Base-by-base conservation (phyloP, 1,139 yeast species). In the Suhomyces wounanorum region DNA sequence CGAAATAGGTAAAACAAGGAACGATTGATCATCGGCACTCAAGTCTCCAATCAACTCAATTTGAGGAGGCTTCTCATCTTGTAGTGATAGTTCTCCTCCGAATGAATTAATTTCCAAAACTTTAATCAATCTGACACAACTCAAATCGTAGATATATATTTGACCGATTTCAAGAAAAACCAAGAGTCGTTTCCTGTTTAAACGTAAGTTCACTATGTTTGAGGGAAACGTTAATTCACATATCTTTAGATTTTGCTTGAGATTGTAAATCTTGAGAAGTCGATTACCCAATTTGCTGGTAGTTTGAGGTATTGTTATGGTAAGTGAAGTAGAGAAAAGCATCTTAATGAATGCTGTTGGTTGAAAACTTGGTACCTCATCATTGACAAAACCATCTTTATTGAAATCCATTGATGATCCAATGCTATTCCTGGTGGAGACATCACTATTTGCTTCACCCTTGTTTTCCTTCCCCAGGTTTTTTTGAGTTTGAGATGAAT, bases 181-280 rank as follows among this genome's bases (percentile, higher is more conserved):
- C 44, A 86, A 75, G 54, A 87, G 67, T 46, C 92, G 65, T 58
- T 84, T 84, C 42, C 91, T 70, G 64, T 87, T 87, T 71, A 87
- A 76, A 55, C 81, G 80, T 17, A 87, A 80, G 43, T 84, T 81
- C 35, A 84, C 65, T 8, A 87, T 81, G 14, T 78, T 73, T 9
- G 83, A 78, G 1, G 89, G 87, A 60, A 87, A 87, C 1, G 86
- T 79, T 57, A 87, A 67, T 59, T 86, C 92, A 64, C 91, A 85
- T 11, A 87, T 85, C 52, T 83, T 82, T 25, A 87, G 72, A 56
- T 82, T 82, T 57, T 85, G 82, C 67, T 87, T 87, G 16, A 89
- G 79, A 60, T 87, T 87, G 53, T 83, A 78, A 18, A 87, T 83
- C 55, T 82, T 82, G 39, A 87, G 69, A 51, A 84, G 59, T 51